Evolutionary conservation across 2,329 filamentous ascomycete species (phyloP), one percentile per base, ranked within the genome.

Genomic region (Epichloe sp.): DNA sequence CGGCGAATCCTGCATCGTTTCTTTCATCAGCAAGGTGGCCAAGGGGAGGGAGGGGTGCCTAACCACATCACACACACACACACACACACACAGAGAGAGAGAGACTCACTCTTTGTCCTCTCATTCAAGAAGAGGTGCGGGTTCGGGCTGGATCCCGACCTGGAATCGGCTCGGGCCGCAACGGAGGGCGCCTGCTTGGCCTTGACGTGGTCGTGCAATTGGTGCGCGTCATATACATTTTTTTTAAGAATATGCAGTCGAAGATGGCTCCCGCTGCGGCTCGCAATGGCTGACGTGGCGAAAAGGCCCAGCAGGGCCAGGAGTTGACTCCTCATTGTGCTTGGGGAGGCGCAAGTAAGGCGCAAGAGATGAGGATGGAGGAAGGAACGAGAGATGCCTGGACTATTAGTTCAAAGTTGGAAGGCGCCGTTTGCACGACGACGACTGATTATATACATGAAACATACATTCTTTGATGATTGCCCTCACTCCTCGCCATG

Each of bases 1-100:
- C 76, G 42, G 71, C 72, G 55, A 78, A 83, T 53, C 73, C 80
- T 69, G 31, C 65, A 2, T 31, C 8, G 8, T 31, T 31, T 31
- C 10, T 4, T 31, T 31, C 26, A 31, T 31, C 1, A 31, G 26
- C 8, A 31, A 31, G 4, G 26, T 31, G 8, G 26, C 26, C 26
- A 31, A 31, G 26, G 26, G 26, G 1, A 10, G 26, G 26, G 8
- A 10, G 26, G 3, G 8, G 8, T 31, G 26, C 26, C 26, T 8
- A 31, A 31, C 3, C 26, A 21, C 1, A 31, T 31, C 8, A 31
- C 26, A 26, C 26, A 31, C 1, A 31, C 26, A 31, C 26, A 31
- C 2, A 10, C 26, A 31, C 26, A 31, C 7, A 31, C 23, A 26
- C 23, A 21, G 19, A 21, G 19, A 21, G 19, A 21, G 19, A 21